A percentile compares a stretch with the other conserved stretches of the same genome.
Conservation (phyloP, 192 early-diverging fungal species). For the Linnemannia zychae region DNA sequence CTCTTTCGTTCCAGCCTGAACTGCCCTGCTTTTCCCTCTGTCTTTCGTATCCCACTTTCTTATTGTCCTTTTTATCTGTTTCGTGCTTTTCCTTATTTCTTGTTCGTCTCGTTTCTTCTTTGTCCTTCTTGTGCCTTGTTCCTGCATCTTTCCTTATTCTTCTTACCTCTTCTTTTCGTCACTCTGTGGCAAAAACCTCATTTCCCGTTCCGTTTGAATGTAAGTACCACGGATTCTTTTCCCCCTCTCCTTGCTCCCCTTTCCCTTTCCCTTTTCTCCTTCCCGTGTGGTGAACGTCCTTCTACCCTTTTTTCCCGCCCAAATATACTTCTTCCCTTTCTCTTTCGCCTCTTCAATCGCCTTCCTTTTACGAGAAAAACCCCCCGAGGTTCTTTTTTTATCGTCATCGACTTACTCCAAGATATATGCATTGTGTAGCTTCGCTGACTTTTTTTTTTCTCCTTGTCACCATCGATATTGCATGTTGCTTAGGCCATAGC, state of each 20-base stretch:
- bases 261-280: background rate
- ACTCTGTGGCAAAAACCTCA: background rate
- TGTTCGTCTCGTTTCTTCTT: background rate
- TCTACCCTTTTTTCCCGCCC: background rate
- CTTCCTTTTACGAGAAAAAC: too few relatives aligned
- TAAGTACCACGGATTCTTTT: background rate
- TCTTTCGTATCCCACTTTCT: background rate
- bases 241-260: too few relatives aligned
- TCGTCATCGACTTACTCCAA: too few relatives aligned
- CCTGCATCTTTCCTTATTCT: background rate
- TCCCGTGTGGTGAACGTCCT: constrained; percentile 3
- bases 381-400: too few relatives aligned
- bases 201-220: background rate
- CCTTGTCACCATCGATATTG: too few relatives aligned
- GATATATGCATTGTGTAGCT: too few relatives aligned
- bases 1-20: background rate
- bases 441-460: too few relatives aligned
- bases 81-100: background rate
- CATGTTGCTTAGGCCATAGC: too few relatives aligned
- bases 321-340: background rate
- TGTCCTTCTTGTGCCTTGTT: constrained; percentile 2
- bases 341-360: too few relatives aligned
- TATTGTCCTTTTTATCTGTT: background rate
- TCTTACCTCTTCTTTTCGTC: background rate
- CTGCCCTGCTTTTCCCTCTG: background rate